These are phyloP conservation scores for Phytophthora megakarya DNA, from an alignment of 352 stramenopile genomes.

Conservation along the genomic window DNA sequence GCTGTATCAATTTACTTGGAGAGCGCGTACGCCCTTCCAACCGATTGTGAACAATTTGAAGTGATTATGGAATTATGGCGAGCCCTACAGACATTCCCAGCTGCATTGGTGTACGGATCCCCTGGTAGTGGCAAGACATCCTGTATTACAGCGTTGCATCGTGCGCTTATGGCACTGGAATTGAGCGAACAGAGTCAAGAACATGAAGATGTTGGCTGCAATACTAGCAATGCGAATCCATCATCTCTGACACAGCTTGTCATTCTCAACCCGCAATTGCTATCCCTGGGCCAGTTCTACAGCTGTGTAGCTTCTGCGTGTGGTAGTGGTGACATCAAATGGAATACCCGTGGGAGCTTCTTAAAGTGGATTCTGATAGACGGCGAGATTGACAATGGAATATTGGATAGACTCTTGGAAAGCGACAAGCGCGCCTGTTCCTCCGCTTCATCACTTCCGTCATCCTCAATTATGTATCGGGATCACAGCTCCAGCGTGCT, in stretches of 20 bases:
- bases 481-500: conserved; percentile 3
- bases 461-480: conserved; percentile 21
- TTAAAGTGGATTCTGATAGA: conserved; percentile 44
- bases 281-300: conserved; percentile 45
- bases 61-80: conserved; percentile 48
- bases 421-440: conserved; percentile 16
- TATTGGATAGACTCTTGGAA: conserved; percentile 40
- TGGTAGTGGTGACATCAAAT: neutral
- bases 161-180: conserved; percentile 53
- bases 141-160: conserved; percentile 54
- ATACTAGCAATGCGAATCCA: neutral
- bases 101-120: conserved; percentile 46
- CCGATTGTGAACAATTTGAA: conserved; percentile 27
- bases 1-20: conserved; percentile 54
- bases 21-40: conserved; percentile 23
- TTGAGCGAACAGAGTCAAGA: conserved; percentile 34
- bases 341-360: neutral
- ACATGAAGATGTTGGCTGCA: conserved; percentile 7
- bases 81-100: conserved; percentile 31
- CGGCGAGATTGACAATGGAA: conserved; percentile 24
- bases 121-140: conserved; percentile 51
- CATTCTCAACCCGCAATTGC: conserved; percentile 37
- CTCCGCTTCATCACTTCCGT: conserved; percentile 17
- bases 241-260: conserved; percentile 27
- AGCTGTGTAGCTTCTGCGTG: conserved; percentile 18